phyloP scores from a whole-genome alignment of 1,284 basidiomycete species.

The Cystobasidium slooffiae region DNA sequence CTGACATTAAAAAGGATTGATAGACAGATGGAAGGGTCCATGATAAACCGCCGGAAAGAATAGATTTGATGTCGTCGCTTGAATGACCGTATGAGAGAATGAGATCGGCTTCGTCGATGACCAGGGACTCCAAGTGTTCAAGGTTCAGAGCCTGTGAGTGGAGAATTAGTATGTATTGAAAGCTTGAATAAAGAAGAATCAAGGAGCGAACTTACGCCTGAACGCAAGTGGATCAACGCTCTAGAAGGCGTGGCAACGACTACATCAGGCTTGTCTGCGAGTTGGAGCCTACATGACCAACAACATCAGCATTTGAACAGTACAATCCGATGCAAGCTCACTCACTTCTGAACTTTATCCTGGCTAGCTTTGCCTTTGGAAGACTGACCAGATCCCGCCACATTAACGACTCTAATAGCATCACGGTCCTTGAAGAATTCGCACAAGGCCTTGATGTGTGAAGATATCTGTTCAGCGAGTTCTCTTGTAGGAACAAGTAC shows the following conservation, averaged over 20 bases:
- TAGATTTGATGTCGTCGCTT: conserved; percentile 83
- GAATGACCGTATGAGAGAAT: conserved; percentile 93
- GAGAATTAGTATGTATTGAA: background rate
- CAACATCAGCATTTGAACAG: too few relatives aligned
- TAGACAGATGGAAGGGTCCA: conserved; percentile 81
- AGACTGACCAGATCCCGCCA: conserved; percentile 63
- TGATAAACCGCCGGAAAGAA: conserved; percentile 67
- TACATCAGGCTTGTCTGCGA: conserved; percentile 91
- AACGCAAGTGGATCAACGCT: conserved; percentile 75
- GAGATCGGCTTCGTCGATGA: conserved; percentile 97
- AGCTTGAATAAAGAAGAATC: background rate
- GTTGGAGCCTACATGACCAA: conserved; percentile 75
- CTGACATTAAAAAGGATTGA: conserved; percentile 96
- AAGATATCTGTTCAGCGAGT: conserved; percentile 84
- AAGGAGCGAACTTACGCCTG: conserved; percentile 63
- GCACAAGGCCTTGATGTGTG: conserved; percentile 70
- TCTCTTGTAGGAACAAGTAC: conserved; percentile 87
- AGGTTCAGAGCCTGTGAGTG: conserved; percentile 65
- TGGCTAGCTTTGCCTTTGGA: conserved; percentile 56
- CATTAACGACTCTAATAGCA: conserved; percentile 73
- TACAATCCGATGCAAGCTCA: too few relatives aligned
- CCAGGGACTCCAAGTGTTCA: conserved; percentile 75
- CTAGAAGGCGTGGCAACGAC: conserved; percentile 90
- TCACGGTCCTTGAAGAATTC: conserved; percentile 72
- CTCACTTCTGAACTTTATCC: conserved; percentile 76